These are phyloP conservation scores for Aspergillus asperescens DNA, from an alignment of 495 filamentous ascomycete species.

Conservation along the genomic window DNA sequence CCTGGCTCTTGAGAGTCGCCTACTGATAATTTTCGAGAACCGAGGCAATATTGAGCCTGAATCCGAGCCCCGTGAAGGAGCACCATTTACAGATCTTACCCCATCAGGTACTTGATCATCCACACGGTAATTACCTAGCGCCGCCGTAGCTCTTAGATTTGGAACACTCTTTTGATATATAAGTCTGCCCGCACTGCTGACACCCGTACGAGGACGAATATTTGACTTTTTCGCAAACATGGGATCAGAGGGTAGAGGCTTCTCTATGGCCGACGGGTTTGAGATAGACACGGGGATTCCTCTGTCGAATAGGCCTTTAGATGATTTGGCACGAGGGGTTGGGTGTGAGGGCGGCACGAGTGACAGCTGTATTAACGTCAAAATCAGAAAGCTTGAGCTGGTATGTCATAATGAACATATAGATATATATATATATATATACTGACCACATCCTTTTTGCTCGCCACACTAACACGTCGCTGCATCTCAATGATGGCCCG, in stretches of 20 bases:
- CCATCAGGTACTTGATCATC: not conserved
- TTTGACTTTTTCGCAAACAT: slow-evolving; percentile 7
- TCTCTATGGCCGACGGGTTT: slow-evolving; percentile 16
- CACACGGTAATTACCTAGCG: not conserved
- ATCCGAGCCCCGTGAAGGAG: slow-evolving; percentile 1
- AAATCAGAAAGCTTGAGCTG: not conserved
- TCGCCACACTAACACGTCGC: slow-evolving; percentile 65
- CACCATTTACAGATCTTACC: slow-evolving; percentile 12
- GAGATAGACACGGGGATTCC: slow-evolving; percentile 2
- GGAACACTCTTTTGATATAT: slow-evolving; percentile 21
- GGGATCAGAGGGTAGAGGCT: slow-evolving; percentile 37
- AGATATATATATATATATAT: not conserved
- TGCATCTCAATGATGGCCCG: slow-evolving; percentile 73
- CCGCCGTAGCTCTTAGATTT: slow-evolving; percentile 12
- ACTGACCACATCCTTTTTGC: slow-evolving; percentile 53
- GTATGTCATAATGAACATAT: too few relatives aligned
- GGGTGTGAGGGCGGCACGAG: slow-evolving; percentile 15
- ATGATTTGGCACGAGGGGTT: slow-evolving; percentile 22
- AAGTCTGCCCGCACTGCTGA: slow-evolving; percentile 9
- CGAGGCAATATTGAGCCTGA: slow-evolving; percentile 19
- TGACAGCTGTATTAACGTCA: slow-evolving; percentile 19
- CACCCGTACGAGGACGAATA: slow-evolving; percentile 7
- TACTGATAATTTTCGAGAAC: slow-evolving; percentile 22
- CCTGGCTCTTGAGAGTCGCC: slow-evolving; percentile 28
- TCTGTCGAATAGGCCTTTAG: slow-evolving; percentile 12